These are phyloP conservation scores for Aphanocladium album DNA, from an alignment of 2,329 filamentous ascomycete genomes.

Conservation along the genomic window DNA sequence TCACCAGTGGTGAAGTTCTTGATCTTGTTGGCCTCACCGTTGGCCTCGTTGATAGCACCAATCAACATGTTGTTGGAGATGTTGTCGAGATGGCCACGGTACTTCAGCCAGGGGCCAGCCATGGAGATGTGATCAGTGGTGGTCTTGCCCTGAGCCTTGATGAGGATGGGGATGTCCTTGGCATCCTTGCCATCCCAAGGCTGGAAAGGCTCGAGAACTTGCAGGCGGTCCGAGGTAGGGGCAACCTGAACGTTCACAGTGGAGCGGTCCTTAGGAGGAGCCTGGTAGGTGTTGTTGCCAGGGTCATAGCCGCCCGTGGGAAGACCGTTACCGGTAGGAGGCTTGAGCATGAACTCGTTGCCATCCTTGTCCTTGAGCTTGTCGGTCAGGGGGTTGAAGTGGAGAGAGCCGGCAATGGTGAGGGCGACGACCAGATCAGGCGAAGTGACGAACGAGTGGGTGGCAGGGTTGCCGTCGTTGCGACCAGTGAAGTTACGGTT, in stretches of 20 bases:
- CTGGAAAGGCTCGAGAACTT: slow-evolving; percentile 80
- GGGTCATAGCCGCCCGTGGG: slow-evolving; percentile 81
- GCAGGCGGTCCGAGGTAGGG: slow-evolving; percentile 87
- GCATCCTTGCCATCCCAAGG: slow-evolving; percentile 93
- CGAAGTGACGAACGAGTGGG: slow-evolving; percentile 88
- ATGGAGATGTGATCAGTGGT: slow-evolving; percentile 97
- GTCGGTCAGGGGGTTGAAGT: slow-evolving; percentile 95
- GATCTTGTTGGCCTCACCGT: slow-evolving; percentile 96
- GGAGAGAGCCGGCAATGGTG: slow-evolving; percentile 74
- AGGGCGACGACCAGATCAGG: slow-evolving; percentile 86
- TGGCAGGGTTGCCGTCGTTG: slow-evolving; percentile 93
- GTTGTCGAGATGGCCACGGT: slow-evolving; percentile 98
- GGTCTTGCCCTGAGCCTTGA: slow-evolving; percentile 95
- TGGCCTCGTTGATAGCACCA: slow-evolving; percentile 91
- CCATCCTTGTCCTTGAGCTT: slow-evolving; percentile 90
- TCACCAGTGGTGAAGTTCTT: slow-evolving; percentile 83
- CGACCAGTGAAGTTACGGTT: slow-evolving; percentile 99
- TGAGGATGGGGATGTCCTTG: slow-evolving; percentile 77
- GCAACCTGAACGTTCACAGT: slow-evolving; percentile 75
- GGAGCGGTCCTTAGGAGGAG: slow-evolving; percentile 74
- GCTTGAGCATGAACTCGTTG: slow-evolving; percentile 86
- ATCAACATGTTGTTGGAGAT: slow-evolving; percentile 99
- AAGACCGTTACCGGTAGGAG: slow-evolving; percentile 76
- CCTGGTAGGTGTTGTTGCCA: slow-evolving; percentile 91
- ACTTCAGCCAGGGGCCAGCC: slow-evolving; percentile 96